phyloP scores from a whole-genome alignment of 441 rosid species.

The Syzygium malaccense region DNA sequence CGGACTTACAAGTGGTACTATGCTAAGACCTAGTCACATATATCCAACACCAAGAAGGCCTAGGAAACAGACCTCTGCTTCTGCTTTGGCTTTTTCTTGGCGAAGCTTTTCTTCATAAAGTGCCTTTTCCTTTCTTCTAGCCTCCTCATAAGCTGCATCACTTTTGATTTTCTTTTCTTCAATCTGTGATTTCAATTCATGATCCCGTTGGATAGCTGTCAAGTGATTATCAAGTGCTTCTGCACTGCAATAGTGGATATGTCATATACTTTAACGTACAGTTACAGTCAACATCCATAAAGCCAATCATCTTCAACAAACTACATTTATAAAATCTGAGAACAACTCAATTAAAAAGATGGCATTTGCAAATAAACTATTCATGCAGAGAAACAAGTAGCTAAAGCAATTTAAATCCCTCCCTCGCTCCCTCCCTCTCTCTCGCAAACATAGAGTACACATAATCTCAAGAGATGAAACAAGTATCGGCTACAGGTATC shows the following conservation, averaged over 20 bases:
- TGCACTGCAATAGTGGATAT: conserved; percentile 43
- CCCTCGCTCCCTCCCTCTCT: not conserved
- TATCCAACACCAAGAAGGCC: not conserved
- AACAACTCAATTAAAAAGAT: not conserved
- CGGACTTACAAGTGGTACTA: not conserved
- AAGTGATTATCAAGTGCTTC: conserved; percentile 91
- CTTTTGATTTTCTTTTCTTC: conserved; percentile 81
- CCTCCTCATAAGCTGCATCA: conserved; percentile 88
- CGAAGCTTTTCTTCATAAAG: conserved; percentile 70
- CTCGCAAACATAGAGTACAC: not conserved
- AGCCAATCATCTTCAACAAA: not conserved
- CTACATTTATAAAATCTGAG: not conserved
- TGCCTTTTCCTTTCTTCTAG: conserved; percentile 74
- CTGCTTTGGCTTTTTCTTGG: conserved; percentile 75
- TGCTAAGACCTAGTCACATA: not conserved
- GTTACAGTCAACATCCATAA: not conserved
- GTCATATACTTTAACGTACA: conserved; percentile 1
- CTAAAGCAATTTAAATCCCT: not conserved
- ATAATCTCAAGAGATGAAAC: not conserved
- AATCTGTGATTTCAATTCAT: conserved; percentile 76
- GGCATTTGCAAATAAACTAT: not conserved
- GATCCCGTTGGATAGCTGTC: conserved; percentile 76
- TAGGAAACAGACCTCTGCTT: conserved; percentile 68
- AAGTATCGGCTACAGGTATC: not conserved
- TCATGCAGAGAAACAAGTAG: not conserved